Evolutionary conservation across 768 basidiomycete species (phyloP), one percentile per base, ranked within the genome.

Genomic region (Pleurotus platypus): DNA sequence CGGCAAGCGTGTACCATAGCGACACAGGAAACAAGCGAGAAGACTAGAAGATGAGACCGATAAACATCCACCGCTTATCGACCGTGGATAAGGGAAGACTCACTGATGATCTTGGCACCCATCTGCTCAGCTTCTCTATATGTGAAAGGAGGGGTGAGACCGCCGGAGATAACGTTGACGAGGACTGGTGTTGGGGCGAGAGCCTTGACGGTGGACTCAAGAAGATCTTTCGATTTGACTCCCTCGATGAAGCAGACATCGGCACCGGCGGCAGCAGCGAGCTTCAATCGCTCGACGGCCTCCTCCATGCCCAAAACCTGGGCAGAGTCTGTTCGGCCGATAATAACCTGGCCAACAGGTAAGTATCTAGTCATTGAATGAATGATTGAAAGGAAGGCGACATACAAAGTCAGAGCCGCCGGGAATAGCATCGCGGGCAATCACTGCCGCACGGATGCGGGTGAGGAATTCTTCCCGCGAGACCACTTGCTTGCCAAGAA

Each of bases 231-330:
- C 22, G 68, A 78, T 63, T 70, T 70, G 24, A 80, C 76, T 45
- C 80, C 80, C 63, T 82, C 80, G 30, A 81, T 72, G 70, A 82
- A 83, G 49, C 75, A 78, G 15, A 81, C 77, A 59, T 82, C 79
- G 5, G 80, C 79, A 18, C 70, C 70, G 20, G 65, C 71, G 18
- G 60, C 74, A 5, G 75, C 70, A 0, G 80, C 80, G 39, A 77
- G 72, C 67, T 78, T 75, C 57, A 81, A 66, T 18, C 81, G 72
- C 24, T 61, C 64, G 57, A 83, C 58, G 0, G 79, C 79, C 62
- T 80, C 80, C 18, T 82, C 78, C 72, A 81, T 73, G 16, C 78
- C 80, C 49, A 74, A 67, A 8, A 72, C 73, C 64, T 82, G 80
- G 12, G 76, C 77, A 4, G 79, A 76, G 64, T 82, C 81, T 9